A percentile compares a stretch with the other conserved stretches of the same genome.
Conservation (phyloP, 164 flowering plant species). For the Vitis riparia region DNA sequence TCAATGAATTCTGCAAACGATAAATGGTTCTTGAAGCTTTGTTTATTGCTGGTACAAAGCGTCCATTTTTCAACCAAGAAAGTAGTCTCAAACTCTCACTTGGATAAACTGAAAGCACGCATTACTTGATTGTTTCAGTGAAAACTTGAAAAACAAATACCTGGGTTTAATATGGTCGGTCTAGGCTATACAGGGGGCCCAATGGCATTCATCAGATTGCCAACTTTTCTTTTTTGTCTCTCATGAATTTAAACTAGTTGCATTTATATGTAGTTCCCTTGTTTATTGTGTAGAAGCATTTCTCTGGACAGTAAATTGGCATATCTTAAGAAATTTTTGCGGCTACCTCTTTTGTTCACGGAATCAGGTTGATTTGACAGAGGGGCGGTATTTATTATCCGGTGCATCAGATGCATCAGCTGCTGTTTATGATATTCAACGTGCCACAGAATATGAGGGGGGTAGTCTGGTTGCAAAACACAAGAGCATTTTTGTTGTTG, state of each 20-base stretch:
- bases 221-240: too few relatives aligned
- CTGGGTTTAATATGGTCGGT: too few relatives aligned
- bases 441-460: slow-evolving; percentile 56
- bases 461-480: slow-evolving; percentile 73
- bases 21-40: too few relatives aligned
- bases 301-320: background rate
- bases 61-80: too few relatives aligned
- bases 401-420: slow-evolving; percentile 92
- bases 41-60: too few relatives aligned
- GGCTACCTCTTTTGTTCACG: slow-evolving; percentile 26
- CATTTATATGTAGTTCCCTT: background rate
- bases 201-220: too few relatives aligned
- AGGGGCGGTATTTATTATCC: slow-evolving; percentile 80
- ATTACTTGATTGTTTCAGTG: too few relatives aligned
- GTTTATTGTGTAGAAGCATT: background rate
- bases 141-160: too few relatives aligned
- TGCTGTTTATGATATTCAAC: slow-evolving; percentile 79
- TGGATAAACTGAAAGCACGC: too few relatives aligned
- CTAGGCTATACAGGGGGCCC: too few relatives aligned
- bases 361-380: slow-evolving; percentile 92
- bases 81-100: too few relatives aligned
- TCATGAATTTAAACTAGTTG: background rate
- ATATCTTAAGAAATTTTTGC: slow-evolving; percentile 5
- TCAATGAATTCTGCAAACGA: too few relatives aligned
- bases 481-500: slow-evolving; percentile 51